Percentiles rank a stretch among this genome's conserved stretches.
Evolutionary conservation across 2,329 filamentous ascomycete genomes (phyloP).

Genomic region (Diaporthe batatas): DNA sequence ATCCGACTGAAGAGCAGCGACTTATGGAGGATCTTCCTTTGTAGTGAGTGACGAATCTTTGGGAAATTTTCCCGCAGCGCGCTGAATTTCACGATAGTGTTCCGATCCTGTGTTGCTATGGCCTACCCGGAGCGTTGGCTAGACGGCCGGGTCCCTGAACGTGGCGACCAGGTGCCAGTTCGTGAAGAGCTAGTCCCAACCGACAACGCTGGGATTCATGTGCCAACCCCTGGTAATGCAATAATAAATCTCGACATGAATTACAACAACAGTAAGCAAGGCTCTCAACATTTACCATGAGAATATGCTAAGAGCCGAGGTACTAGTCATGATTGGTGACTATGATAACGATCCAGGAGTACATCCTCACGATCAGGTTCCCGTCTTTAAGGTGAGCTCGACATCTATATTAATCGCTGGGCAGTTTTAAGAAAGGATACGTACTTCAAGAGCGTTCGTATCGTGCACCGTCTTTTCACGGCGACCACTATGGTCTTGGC

Average conservation of each 20-base stretch:
- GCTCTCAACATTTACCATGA: rapidly evolving
- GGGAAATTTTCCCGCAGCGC: no score
- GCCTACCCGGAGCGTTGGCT: not conserved
- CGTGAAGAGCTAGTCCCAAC: constrained; percentile 16
- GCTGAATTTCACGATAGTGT: not conserved
- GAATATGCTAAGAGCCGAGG: not conserved
- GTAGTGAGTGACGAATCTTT: not conserved
- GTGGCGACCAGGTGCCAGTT: not conserved
- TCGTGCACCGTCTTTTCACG: no score
- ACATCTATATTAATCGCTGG: no score
- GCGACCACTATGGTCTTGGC: no score
- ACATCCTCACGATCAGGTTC: constrained; percentile 9
- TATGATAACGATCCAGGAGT: not conserved
- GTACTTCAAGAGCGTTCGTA: no score
- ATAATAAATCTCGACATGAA: constrained; percentile 1
- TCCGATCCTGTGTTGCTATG: constrained; percentile 15
- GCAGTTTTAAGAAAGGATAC: no score
- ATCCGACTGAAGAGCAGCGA: not conserved
- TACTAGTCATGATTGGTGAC: constrained; percentile 11
- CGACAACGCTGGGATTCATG: not conserved
- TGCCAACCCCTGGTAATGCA: not conserved
- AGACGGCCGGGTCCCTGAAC: not conserved
- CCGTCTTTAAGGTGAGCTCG: not conserved
- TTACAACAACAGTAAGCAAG: not conserved
- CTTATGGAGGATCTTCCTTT: constrained; percentile 2